phyloP scores from a whole-genome alignment of 225 moss, liverwort and hornwort genomes.

The Marchantia polymorpha region DNA sequence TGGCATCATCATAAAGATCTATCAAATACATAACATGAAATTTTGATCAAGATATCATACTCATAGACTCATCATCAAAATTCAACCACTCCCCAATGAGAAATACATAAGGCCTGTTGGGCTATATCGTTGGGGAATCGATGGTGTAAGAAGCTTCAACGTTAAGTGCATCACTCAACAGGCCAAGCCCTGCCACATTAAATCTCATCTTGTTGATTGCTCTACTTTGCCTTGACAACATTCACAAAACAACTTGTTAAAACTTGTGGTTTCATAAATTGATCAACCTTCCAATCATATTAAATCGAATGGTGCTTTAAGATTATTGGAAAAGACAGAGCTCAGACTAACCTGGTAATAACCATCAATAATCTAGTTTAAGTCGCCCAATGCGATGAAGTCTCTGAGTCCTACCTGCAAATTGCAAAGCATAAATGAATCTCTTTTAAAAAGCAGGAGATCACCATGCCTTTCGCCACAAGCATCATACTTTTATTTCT shows the following conservation, averaged over 20 bases:
- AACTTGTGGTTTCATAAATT: neutral
- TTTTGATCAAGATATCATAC: no score
- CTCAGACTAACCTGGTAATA: conserved; percentile 58
- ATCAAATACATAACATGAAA: no score
- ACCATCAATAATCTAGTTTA: conserved; percentile 76
- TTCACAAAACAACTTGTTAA: neutral
- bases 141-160: conserved; percentile 77
- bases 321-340: neutral
- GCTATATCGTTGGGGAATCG: conserved; percentile 60
- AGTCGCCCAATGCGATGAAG: conserved; percentile 71
- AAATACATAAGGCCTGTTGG: no score
- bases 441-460: neutral
- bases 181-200: conserved; percentile 71
- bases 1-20: no score
- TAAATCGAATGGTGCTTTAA: no score
- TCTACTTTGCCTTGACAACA: conserved; percentile 42
- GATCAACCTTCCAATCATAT: neutral
- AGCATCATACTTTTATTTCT: neutral
- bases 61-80: no score
- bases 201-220: conserved; percentile 75
- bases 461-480: neutral
- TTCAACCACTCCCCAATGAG: no score
- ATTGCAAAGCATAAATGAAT: conserved; percentile 40
- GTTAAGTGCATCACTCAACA: conserved; percentile 73
- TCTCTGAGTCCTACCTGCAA: conserved; percentile 86